These are phyloP conservation scores for Erythrobasidium yunnanense DNA, from an alignment of 768 basidiomycete species.

Conservation along the genomic window DNA sequence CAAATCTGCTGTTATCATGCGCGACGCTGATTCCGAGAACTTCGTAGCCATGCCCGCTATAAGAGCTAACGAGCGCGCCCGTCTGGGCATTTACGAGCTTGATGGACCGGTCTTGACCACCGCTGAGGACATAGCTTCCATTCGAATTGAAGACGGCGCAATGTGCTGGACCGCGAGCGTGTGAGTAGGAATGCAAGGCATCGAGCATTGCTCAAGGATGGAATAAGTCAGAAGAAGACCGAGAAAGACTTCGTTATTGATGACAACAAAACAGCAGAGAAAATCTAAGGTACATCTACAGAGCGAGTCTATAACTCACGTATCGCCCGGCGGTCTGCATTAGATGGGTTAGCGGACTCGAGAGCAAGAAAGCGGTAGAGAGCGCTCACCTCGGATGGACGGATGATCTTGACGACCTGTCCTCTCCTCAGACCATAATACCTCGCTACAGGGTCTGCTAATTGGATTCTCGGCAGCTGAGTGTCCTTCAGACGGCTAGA, in stretches of 20 bases:
- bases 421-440: conserved; percentile 93
- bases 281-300: not conserved
- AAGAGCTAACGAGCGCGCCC: conserved; percentile 82
- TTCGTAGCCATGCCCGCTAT: conserved; percentile 88
- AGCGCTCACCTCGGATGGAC: conserved; percentile 61
- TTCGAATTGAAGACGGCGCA: conserved; percentile 86
- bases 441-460: conserved; percentile 92
- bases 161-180: conserved; percentile 62
- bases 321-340: conserved; percentile 16
- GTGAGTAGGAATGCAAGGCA: conserved; percentile 35
- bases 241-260: no score
- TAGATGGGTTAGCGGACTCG: no score
- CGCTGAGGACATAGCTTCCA: conserved; percentile 81
- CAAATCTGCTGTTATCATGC: conserved; percentile 48
- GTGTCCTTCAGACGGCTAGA: conserved; percentile 90
- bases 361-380: not conserved
- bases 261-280: not conserved
- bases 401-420: conserved; percentile 94
- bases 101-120: conserved; percentile 80
- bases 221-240: no score
- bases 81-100: conserved; percentile 78
- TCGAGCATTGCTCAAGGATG: conserved; percentile 19
- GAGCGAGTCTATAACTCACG: conserved; percentile 8
- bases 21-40: conserved; percentile 62
- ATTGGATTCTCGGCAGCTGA: conserved; percentile 89